Evolutionary conservation across 441 rosid genomes (phyloP).

Genomic region (Hura crepitans): DNA sequence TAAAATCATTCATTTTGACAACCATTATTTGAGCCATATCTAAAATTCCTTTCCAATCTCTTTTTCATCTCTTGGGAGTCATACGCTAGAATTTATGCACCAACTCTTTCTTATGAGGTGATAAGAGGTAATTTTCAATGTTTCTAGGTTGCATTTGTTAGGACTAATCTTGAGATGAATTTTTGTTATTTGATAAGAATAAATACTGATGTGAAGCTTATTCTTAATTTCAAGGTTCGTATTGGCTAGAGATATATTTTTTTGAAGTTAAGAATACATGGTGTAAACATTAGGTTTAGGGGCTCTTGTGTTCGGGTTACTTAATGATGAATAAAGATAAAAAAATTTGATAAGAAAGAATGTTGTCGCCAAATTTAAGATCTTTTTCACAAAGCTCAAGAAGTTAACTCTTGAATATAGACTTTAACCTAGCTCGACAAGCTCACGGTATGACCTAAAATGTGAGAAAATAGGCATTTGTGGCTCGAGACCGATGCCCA

Average conservation of each 20-base stretch:
- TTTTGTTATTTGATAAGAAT: constrained; percentile 31
- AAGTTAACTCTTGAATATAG: too few relatives aligned
- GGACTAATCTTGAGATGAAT: constrained; percentile 12
- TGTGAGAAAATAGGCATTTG: too few relatives aligned
- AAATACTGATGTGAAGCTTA: constrained; percentile 45
- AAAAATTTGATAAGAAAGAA: too few relatives aligned
- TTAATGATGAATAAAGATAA: too few relatives aligned
- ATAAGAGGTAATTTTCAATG: constrained; percentile 48
- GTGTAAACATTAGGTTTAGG: too few relatives aligned
- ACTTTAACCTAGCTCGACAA: too few relatives aligned
- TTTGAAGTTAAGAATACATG: constrained; percentile 6
- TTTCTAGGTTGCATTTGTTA: constrained; percentile 6
- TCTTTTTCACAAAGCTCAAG: too few relatives aligned
- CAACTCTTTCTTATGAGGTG: constrained; percentile 68
- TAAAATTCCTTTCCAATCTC: constrained; percentile 74
- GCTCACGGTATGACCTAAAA: too few relatives aligned
- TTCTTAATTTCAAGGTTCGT: constrained; percentile 62
- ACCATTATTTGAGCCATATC: constrained; percentile 48
- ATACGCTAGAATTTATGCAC: constrained; percentile 84
- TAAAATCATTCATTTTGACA: background rate
- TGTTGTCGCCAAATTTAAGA: too few relatives aligned
- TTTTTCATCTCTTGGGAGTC: constrained; percentile 86
- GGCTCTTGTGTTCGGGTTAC: too few relatives aligned
- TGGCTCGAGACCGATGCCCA: too few relatives aligned
- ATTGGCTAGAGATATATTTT: background rate